Conservation (phyloP, 176 grass and related monocot genomes). For the Metroxylon sagu region DNA sequence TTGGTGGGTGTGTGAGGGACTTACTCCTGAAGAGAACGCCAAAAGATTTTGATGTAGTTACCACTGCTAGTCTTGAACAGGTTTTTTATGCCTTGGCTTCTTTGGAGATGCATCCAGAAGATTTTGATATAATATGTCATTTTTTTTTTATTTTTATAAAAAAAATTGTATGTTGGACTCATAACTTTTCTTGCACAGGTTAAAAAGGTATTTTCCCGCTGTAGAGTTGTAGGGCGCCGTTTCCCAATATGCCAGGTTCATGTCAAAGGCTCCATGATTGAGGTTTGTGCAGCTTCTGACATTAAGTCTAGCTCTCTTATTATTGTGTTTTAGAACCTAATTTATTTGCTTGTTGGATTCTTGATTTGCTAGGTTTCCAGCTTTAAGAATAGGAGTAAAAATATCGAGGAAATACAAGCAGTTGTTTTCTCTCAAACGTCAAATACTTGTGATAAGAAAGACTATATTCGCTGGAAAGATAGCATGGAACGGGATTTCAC, state of each 20-base stretch:
- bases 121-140: not conserved
- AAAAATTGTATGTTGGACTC: not conserved
- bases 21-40: conserved; percentile 66
- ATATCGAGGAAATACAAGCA: conserved; percentile 19
- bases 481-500: conserved; percentile 77
- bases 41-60: conserved; percentile 94
- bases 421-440: not conserved
- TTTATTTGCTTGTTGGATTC: conserved; percentile 10
- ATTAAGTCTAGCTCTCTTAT: not conserved
- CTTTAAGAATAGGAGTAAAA: conserved; percentile 34
- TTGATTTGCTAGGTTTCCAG: conserved; percentile 56
- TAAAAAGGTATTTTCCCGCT: conserved; percentile 26
- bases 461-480: conserved; percentile 79
- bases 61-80: conserved; percentile 67
- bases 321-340: conserved; percentile 7
- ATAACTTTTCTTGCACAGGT: conserved; percentile 42
- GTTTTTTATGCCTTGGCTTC: conserved; percentile 24
- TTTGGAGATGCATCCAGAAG: not conserved
- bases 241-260: conserved; percentile 71
- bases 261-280: conserved; percentile 37
- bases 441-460: conserved; percentile 30
- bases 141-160: conserved; percentile 6
- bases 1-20: conserved; percentile 88
- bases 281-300: conserved; percentile 40
- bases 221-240: conserved; percentile 51